Evolutionary conservation across 495 filamentous ascomycete species (phyloP), one percentile per base, ranked within the genome.

Genomic region (Talaromyces stipitatus): DNA sequence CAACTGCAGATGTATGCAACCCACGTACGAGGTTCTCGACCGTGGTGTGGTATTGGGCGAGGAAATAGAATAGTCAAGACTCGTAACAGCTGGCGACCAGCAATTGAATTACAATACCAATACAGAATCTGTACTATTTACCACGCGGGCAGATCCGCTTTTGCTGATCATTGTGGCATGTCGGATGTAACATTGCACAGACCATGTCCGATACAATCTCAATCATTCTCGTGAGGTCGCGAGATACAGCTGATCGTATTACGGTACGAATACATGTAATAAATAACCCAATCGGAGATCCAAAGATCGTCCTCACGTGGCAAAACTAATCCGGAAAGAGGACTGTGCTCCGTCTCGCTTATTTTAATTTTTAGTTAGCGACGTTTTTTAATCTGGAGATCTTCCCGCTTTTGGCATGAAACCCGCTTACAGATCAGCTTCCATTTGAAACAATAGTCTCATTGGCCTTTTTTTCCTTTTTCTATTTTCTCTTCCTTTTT

Each of bases 91-190:
- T n/a, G n/a, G n/a, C n/a, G n/a, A n/a, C n/a, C n/a, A n/a, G n/a
- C n/a, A n/a, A 26, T 24, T 26, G n/a, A 24, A n/a, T 24, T 20
- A 7, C 6, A 48, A 26, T 48, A 48, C 20, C 4, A 48, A 48
- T 48, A 48, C 45, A 18, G 24, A 20, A 41, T 41, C 24, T 5
- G 45, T 48, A 48, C 45, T 27, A 18, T 26, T 48, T 48, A 48
- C 45, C 45, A 48, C 24, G 45, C 10, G 45, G 24, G 20, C 45
- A 23, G 45, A 48, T 26, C 45, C 45, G 45, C 45, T 48, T 7
- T 46, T 26, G 45, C 45, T 48, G 45, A 48, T 48, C 45, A 48
- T 48, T 48, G 45, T 48, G 45, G 45, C 45, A 41, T 14, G 45
- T 48, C 45, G 45, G 45, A 48, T 48, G 45, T 48, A 48, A 48